Base-by-base conservation (phyloP, 192 early-diverging fungal species). In the Coemansia sp. region DNA sequence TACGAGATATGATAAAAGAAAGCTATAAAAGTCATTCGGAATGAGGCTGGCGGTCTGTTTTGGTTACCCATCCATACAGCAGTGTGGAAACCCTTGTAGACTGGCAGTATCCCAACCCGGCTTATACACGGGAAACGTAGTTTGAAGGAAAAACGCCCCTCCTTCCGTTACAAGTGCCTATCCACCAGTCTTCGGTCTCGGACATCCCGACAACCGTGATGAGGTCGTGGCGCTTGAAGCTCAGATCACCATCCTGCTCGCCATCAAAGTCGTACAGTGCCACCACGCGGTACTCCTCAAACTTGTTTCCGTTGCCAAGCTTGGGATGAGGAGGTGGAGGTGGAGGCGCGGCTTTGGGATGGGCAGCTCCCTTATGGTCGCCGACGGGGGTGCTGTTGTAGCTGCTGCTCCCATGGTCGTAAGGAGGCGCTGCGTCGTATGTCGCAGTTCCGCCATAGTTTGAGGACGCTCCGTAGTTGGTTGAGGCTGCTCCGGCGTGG, bases 211-310 rank as follows among this genome's bases (percentile, higher is more conserved):
- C 53, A 12, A 98, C 87, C 5, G 84, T 87, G 71, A 98, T 96
- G 32, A 88, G 72, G 72, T 98, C 95, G 57, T 92, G 94, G 70
- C 89, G 90, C 67, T 84, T 87, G 74, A 98, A 98, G 16, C 83
- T 63, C 65, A 98, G 75, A 71, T 98, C 96, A 17, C 90, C 94
- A 7, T 84, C 72, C 69, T 93, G 85, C 65, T 93, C 87, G 1
- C 89, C 93, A 7, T 75, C 75, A 79, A 93, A 98, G 79, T 97
- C 92, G 64, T 92, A 98, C 69, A 92, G 57, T 0, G 96, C 96
- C 9, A 87, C 76, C 25, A 90, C 94, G 14, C 75, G 75, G 37
- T 39, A 16, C 20, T 79, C 77, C 1, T 82, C 73, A 16, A 17
- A 5, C 44, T 54, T 39, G 16, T 57, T 25, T 10, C 45, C 9